Evolutionary conservation across 2,329 filamentous ascomycete genomes (phyloP).

Genomic region (Cercospora sesami): DNA sequence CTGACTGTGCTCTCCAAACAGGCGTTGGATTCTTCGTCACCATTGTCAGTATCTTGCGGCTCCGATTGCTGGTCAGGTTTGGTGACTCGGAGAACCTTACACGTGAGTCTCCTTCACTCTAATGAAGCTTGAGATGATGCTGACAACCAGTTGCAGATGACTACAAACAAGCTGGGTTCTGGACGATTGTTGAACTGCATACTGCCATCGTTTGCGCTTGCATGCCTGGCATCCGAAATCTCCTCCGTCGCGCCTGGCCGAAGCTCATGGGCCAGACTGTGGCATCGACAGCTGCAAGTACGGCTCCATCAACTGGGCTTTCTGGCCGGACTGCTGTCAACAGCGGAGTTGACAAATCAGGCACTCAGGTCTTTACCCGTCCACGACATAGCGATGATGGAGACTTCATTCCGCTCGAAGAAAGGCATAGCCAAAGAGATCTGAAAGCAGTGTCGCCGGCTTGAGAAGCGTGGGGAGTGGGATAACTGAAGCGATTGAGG

Average conservation of each 20-base stretch:
- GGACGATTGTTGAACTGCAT: conserved; percentile 25
- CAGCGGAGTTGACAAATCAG: conserved; percentile 17
- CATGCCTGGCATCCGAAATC: conserved; percentile 27
- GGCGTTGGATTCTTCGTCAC: conserved; percentile 27
- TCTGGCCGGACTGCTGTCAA: conserved; percentile 21
- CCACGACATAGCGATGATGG: conserved; percentile 23
- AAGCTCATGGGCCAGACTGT: conserved; percentile 17
- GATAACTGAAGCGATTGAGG: too few relatives aligned
- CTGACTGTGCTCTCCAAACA: not conserved
- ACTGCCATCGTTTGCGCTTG: conserved; percentile 25
- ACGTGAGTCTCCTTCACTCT: not conserved
- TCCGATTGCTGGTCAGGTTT: conserved; percentile 22
- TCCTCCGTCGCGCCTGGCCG: conserved; percentile 22
- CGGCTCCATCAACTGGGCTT: conserved; percentile 5
- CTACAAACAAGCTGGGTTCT: conserved; percentile 25
- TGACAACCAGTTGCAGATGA: conserved; percentile 15
- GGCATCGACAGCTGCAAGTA: not conserved
- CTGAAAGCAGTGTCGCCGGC: not conserved
- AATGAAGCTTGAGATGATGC: not conserved
- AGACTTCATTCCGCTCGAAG: conserved; percentile 23
- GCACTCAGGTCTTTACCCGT: conserved; percentile 14
- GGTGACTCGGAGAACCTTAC: conserved; percentile 22
- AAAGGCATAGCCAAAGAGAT: not conserved
- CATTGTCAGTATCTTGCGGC: conserved; percentile 24
- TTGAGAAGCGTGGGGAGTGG: not conserved